A percentile compares a stretch with the other conserved stretches of the same genome.
phyloP scores from a whole-genome alignment of 2,329 filamentous ascomycete genomes.

The Colletotrichum chlorophyti region DNA sequence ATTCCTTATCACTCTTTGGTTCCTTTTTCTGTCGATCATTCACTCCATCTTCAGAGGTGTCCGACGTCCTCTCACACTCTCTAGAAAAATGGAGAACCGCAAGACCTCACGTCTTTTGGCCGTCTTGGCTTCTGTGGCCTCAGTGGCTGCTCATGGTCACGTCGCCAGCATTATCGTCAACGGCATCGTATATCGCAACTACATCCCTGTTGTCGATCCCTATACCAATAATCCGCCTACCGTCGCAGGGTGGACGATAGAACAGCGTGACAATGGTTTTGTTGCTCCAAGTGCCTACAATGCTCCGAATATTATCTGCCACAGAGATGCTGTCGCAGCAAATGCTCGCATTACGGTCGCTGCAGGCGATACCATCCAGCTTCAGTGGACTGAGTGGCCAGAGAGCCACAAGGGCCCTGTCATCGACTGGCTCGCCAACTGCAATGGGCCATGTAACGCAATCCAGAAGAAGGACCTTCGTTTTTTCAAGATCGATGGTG shows the following conservation, averaged over 20 bases:
- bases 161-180: slow-evolving; percentile 50
- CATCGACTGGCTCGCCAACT: slow-evolving; percentile 53
- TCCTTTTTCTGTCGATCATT: background rate
- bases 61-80: background rate
- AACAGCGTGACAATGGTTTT: slow-evolving; percentile 52
- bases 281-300: slow-evolving; percentile 53
- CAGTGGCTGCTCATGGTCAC: slow-evolving; percentile 47
- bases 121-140: slow-evolving; percentile 33
- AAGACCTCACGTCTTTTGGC: slow-evolving; percentile 31
- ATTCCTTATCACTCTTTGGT: background rate
- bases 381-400: slow-evolving; percentile 58
- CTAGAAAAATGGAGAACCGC: slow-evolving; percentile 32
- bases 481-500: slow-evolving; percentile 55
- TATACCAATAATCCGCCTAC: slow-evolving; percentile 20
- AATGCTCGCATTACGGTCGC: slow-evolving; percentile 46
- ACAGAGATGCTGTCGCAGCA: slow-evolving; percentile 48
- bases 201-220: slow-evolving; percentile 38
- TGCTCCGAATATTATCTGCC: slow-evolving; percentile 55
- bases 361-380: slow-evolving; percentile 52
- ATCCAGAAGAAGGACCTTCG: slow-evolving; percentile 49
- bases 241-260: slow-evolving; percentile 47
- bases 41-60: background rate
- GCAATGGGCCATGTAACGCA: slow-evolving; percentile 47
- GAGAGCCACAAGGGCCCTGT: slow-evolving; percentile 55
- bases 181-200: slow-evolving; percentile 49